Conservation (phyloP, 805 yeast species). For the Yarrowia yakushimensis region DNA sequence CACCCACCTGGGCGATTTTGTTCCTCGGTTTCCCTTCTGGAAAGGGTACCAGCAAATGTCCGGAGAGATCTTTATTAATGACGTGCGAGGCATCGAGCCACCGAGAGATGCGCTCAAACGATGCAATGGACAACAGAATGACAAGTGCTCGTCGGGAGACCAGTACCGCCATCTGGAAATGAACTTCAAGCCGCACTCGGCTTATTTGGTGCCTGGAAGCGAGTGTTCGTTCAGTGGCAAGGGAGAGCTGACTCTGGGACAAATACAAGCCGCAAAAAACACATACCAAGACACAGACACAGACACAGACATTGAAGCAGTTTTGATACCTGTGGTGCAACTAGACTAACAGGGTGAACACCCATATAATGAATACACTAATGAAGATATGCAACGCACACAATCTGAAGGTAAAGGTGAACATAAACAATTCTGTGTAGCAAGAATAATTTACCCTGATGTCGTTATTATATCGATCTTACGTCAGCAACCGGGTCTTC, state of each 20-base stretch:
- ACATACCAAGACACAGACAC: not conserved
- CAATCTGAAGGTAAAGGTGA: too few relatives aligned
- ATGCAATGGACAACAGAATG: conserved; percentile 10
- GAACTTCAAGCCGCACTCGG: conserved; percentile 14
- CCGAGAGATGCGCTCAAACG: not conserved
- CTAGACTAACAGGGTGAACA: not conserved
- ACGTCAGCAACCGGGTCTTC: too few relatives aligned
- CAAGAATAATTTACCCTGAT: too few relatives aligned
- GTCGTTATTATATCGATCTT: too few relatives aligned
- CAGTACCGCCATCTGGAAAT: conserved; percentile 8
- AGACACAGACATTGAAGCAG: not conserved
- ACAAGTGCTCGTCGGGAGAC: conserved; percentile 10
- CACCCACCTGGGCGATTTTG: conserved; percentile 6
- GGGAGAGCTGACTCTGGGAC: not conserved
- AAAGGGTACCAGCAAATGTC: conserved; percentile 22
- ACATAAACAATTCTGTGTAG: too few relatives aligned
- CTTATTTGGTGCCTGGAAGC: conserved; percentile 15
- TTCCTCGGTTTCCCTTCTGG: conserved; percentile 12
- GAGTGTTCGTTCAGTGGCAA: not conserved
- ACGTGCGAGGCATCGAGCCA: not conserved
- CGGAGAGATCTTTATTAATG: conserved; percentile 7
- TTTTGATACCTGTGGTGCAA: not conserved
- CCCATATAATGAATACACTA: not conserved
- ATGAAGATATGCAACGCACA: not conserved
- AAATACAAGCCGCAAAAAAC: not conserved